Evolutionary conservation across 2,329 filamentous ascomycete genomes (phyloP).

Genomic region (Phoma herbarum): DNA sequence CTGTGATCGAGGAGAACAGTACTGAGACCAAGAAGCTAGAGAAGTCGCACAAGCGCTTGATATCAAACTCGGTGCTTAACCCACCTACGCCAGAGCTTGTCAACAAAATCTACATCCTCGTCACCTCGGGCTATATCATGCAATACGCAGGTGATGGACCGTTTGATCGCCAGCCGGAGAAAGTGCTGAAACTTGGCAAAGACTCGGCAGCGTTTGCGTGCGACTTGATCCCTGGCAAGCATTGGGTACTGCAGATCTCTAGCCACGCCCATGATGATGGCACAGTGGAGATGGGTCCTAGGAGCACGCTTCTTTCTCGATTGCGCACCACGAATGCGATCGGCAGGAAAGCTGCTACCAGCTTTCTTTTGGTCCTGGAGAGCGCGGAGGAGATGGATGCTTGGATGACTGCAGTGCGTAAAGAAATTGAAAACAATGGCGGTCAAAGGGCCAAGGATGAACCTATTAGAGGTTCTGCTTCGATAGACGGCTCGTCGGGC

Average conservation of each 20-base stretch:
- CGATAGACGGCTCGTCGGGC: conserved; percentile 36
- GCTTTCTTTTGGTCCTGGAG: conserved; percentile 77
- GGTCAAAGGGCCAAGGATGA: conserved; percentile 64
- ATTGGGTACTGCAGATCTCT: conserved; percentile 81
- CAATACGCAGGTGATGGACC: conserved; percentile 77
- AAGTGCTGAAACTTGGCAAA: conserved; percentile 74
- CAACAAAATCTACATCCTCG: conserved; percentile 75
- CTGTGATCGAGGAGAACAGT: conserved; percentile 39
- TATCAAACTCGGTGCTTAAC: conserved; percentile 52
- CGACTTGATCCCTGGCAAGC: conserved; percentile 79
- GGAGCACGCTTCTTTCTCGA: conserved; percentile 71
- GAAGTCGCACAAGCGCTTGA: conserved; percentile 55
- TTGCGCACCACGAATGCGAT: conserved; percentile 68
- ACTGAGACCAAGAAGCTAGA: conserved; percentile 47
- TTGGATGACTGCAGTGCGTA: conserved; percentile 75
- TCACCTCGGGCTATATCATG: conserved; percentile 75
- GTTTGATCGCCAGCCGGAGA: conserved; percentile 77
- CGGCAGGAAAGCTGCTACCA: conserved; percentile 64
- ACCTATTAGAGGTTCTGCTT: conserved; percentile 39
- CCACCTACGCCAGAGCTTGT: conserved; percentile 70
- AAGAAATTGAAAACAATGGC: conserved; percentile 74
- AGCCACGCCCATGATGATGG: conserved; percentile 70
- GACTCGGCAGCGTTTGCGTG: conserved; percentile 82
- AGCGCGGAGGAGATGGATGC: conserved; percentile 76
- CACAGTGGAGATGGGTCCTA: conserved; percentile 49